Evolutionary conservation across 2,329 filamentous ascomycete species (phyloP).

Genomic region (Bipolaris sorokiniana): DNA sequence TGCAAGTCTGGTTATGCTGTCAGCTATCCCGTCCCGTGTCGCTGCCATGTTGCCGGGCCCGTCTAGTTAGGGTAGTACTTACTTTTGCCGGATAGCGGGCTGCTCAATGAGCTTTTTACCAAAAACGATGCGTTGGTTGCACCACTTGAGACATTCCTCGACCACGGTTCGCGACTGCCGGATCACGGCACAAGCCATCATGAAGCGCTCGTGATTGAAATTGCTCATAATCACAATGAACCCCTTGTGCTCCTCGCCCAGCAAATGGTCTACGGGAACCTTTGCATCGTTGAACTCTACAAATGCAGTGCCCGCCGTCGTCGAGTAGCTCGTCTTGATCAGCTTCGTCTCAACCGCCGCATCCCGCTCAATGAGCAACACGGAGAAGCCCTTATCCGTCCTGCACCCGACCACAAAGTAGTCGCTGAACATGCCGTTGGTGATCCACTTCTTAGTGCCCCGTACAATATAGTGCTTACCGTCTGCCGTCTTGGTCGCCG

Average conservation of each 20-base stretch:
- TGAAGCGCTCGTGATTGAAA: slow-evolving; percentile 87
- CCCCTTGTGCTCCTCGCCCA: slow-evolving; percentile 84
- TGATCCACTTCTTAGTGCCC: slow-evolving; percentile 84
- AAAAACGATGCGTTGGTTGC: slow-evolving; percentile 84
- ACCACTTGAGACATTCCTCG: slow-evolving; percentile 87
- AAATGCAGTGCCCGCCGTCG: slow-evolving; percentile 77
- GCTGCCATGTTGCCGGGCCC: background rate
- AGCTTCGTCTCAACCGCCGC: slow-evolving; percentile 77
- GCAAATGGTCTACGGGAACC: slow-evolving; percentile 77
- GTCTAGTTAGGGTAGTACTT: slow-evolving; percentile 29
- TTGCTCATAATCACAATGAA: slow-evolving; percentile 85
- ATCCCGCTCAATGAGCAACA: slow-evolving; percentile 74
- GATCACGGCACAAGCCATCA: slow-evolving; percentile 70
- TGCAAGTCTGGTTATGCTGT: slow-evolving; percentile 63
- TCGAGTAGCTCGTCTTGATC: slow-evolving; percentile 83
- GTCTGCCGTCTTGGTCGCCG: slow-evolving; percentile 58
- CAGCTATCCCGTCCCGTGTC: background rate
- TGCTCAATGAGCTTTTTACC: slow-evolving; percentile 82
- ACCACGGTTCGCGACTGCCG: slow-evolving; percentile 72
- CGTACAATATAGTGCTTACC: slow-evolving; percentile 66
- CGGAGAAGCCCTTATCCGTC: slow-evolving; percentile 79
- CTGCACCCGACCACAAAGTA: slow-evolving; percentile 84
- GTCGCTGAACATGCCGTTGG: slow-evolving; percentile 78
- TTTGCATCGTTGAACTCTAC: slow-evolving; percentile 87
- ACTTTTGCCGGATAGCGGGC: slow-evolving; percentile 81